Base-by-base conservation (phyloP, 805 yeast genomes). In the Ogataea nitratoaversa region DNA sequence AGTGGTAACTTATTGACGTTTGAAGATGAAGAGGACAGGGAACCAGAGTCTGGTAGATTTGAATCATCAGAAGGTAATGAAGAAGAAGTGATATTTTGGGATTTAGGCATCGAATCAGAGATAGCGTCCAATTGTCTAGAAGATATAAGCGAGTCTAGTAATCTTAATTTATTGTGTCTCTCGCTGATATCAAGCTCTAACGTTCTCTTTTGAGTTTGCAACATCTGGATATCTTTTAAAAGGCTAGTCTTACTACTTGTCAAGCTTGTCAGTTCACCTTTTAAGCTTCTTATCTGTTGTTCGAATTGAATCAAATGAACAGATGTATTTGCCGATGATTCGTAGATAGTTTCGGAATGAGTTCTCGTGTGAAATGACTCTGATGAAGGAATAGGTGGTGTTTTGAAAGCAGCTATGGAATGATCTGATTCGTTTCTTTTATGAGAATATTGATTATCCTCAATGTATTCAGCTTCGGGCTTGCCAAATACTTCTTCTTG, bases 211-310 rank as follows among this genome's bases (percentile, higher is more conserved):
- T 72, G 71, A 0, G 50, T 44, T 23, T 63, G 69, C 46, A 88
- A 63, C 16, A 64, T 71, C 35, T 68, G 72, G 12, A 84, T 68
- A 30, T 83, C 88, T 32, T 63, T 66, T 17, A 65, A 42, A 27
- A 82, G 48, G 5, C 58, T 57, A 2, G 71, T 67, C 46, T 73
- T 77, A 1, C 67, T 62, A 2, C 67, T 37, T 2, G 58, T 53
- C 40, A 75, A 54, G 20, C 66, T 61, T 22, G 59, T 53, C 14
- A 76, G 48, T 42, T 76, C 81, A 18, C 53, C 43, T 45, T 62
- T 71, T 37, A 70, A 39, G 19, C 53, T 41, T 28, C 62, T 54
- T 40, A 71, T 49, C 39, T 68, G 74, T 31, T 65, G 57, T 45
- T 71, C 78, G n/a, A 62, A 49, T 25, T 56, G 52, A 4, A 59